Conservation (phyloP, 306 rosid species). For the Cucumis cinereus region DNA sequence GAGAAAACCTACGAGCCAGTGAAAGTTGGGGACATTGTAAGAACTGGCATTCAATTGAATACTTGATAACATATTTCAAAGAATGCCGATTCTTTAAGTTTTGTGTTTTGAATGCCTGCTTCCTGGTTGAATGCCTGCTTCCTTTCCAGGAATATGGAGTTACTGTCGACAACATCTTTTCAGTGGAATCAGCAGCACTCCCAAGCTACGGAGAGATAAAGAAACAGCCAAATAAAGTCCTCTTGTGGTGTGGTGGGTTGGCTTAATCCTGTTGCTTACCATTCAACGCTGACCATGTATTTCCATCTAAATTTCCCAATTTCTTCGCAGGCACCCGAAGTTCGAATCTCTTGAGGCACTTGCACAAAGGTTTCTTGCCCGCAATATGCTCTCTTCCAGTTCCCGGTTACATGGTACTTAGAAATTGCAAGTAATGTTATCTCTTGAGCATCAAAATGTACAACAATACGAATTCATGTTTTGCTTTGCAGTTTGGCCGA, state of each 20-base stretch:
- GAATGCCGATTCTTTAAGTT: not conserved
- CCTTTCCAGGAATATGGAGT: conserved; percentile 53
- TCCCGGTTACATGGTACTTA: conserved; percentile 64
- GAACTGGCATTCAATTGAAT: not conserved
- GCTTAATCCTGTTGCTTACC: not conserved
- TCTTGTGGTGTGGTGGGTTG: conserved; percentile 77
- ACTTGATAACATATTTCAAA: not conserved
- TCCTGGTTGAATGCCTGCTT: too few species aligned
- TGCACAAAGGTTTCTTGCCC: conserved; percentile 72
- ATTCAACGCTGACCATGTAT: not conserved
- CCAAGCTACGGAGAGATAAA: conserved; percentile 55
- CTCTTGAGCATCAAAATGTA: not conserved
- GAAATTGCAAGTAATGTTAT: not conserved
- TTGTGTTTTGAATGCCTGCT: not conserved
- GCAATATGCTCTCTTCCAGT: conserved; percentile 60
- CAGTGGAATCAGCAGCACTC: conserved; percentile 32
- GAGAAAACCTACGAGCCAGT: conserved; percentile 64
- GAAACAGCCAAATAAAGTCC: conserved; percentile 65
- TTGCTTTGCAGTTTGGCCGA: conserved; percentile 45
- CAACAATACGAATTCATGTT: not conserved
- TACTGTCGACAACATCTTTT: conserved; percentile 49
- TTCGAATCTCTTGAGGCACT: conserved; percentile 71
- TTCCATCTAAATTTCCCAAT: not conserved
- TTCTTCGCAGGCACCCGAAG: conserved; percentile 42
- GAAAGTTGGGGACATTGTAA: conserved; percentile 61